phyloP scores from a whole-genome alignment of 2,329 filamentous ascomycete genomes.

The Ramularia collo-cygni region DNA sequence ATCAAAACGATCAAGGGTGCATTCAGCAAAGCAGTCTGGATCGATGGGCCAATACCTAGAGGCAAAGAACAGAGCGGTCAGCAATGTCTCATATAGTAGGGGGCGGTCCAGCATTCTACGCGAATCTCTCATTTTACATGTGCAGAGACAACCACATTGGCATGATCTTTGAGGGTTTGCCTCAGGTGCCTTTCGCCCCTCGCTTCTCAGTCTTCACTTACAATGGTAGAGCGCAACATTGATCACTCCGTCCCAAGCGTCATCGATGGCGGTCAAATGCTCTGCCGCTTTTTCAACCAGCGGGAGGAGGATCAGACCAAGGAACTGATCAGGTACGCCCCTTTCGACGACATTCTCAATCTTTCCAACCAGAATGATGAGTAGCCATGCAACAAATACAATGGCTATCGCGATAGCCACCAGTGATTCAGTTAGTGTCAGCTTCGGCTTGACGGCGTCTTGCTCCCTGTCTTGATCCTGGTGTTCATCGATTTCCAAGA shows the following conservation, averaged over 20 bases:
- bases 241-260: constrained; percentile 69
- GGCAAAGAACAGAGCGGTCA: too few relatives aligned
- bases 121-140: too few relatives aligned
- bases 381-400: constrained; percentile 63
- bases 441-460: constrained; percentile 56
- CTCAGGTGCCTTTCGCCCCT: too few relatives aligned
- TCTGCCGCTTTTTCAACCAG: constrained; percentile 81
- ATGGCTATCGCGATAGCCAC: constrained; percentile 60
- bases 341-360: constrained; percentile 52
- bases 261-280: constrained; percentile 74
- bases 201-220: too few relatives aligned
- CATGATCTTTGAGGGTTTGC: too few relatives aligned
- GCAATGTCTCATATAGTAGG: too few relatives aligned
- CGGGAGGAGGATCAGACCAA: constrained; percentile 68
- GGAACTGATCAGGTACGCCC: constrained; percentile 50
- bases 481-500: constrained; percentile 64
- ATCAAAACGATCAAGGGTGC: constrained; percentile 76
- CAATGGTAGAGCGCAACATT: constrained; percentile 81
- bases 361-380: constrained; percentile 67
- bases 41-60: constrained; percentile 73
- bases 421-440: constrained; percentile 66
- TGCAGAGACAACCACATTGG: too few relatives aligned
- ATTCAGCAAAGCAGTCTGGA: constrained; percentile 85
- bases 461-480: constrained; percentile 56
- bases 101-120: too few relatives aligned